These are phyloP conservation scores for Rhodotorula diobovata DNA, from an alignment of 768 basidiomycete species.

Conservation along the genomic window DNA sequence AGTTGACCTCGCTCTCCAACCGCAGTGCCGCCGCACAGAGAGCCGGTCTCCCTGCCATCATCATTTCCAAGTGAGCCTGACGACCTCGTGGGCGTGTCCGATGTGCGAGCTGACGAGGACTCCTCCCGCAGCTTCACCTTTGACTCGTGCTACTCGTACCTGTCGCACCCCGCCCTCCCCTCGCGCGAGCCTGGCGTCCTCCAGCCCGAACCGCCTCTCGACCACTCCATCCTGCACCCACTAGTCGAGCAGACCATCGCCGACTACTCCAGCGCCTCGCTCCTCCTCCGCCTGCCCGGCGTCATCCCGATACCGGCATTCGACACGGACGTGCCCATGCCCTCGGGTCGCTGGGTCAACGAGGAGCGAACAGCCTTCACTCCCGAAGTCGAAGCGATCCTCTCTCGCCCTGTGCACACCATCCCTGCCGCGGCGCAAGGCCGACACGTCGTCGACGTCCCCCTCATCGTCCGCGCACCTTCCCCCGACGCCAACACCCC, in stretches of 20 bases:
- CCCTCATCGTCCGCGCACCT: slow-evolving; percentile 67
- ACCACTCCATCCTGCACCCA: slow-evolving; percentile 54
- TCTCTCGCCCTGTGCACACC: slow-evolving; percentile 44
- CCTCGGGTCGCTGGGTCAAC: slow-evolving; percentile 64
- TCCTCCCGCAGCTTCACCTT: slow-evolving; percentile 60
- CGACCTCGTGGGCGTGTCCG: too few species aligned
- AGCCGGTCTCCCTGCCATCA: slow-evolving; percentile 62
- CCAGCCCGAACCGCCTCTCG: slow-evolving; percentile 55
- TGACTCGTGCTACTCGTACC: slow-evolving; percentile 74
- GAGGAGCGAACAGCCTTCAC: slow-evolving; percentile 52
- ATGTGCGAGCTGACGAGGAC: too few species aligned
- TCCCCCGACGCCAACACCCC: slow-evolving; percentile 55
- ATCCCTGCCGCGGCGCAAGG: slow-evolving; percentile 18
- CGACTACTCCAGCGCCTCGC: slow-evolving; percentile 67
- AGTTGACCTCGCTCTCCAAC: not conserved
- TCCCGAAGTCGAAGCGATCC: slow-evolving; percentile 52
- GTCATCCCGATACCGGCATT: slow-evolving; percentile 74
- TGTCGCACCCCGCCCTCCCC: slow-evolving; percentile 44
- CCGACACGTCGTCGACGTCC: slow-evolving; percentile 50
- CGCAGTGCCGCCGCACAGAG: slow-evolving; percentile 58
- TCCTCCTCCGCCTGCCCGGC: slow-evolving; percentile 67
- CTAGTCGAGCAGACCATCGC: slow-evolving; percentile 61
- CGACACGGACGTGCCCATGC: slow-evolving; percentile 55
- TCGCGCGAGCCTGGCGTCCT: not conserved
- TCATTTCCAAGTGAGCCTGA: slow-evolving; percentile 62